A percentile compares a stretch with the other conserved stretches of the same genome.
Evolutionary conservation across 129 eudicot species (phyloP).

Genomic region (Pulicaria dysenterica): DNA sequence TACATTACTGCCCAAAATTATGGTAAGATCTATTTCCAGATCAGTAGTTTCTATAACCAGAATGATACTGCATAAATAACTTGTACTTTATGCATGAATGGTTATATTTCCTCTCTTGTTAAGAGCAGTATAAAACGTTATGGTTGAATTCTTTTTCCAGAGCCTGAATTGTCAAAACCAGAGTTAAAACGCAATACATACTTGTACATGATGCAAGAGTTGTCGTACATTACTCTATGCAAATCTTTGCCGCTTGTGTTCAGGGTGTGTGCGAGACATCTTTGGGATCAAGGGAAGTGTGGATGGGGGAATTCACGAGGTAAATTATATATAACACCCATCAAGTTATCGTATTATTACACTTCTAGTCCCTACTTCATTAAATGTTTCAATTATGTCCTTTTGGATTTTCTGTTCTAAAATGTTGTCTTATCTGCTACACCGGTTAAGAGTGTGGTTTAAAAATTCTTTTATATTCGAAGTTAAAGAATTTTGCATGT

Average conservation of each 20-base stretch:
- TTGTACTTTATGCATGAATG: background rate
- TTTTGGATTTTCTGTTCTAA: background rate
- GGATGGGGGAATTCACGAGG: constrained; percentile 37
- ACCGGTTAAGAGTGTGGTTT: no score
- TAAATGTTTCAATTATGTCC: background rate
- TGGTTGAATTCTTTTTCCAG: constrained; percentile 15
- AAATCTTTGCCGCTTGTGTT: background rate
- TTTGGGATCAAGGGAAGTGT: constrained; percentile 39
- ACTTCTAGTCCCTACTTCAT: background rate
- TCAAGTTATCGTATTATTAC: background rate
- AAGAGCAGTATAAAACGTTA: background rate
- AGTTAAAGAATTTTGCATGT: no score
- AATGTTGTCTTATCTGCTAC: background rate
- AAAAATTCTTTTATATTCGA: no score
- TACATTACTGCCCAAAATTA: constrained; percentile 19
- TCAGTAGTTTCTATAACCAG: background rate
- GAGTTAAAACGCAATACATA: background rate
- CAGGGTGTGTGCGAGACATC: constrained; percentile 21
- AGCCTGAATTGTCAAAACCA: background rate
- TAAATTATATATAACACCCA: constrained; percentile 20
- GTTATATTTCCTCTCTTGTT: background rate
- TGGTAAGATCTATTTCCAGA: constrained; percentile 27
- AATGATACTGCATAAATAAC: background rate
- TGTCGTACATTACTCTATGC: background rate
- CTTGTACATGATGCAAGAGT: background rate